Evolutionary conservation across 2,329 filamentous ascomycete species (phyloP), one percentile per base, ranked within the genome.

Genomic region (Scopulariopsis brevicaulis): DNA sequence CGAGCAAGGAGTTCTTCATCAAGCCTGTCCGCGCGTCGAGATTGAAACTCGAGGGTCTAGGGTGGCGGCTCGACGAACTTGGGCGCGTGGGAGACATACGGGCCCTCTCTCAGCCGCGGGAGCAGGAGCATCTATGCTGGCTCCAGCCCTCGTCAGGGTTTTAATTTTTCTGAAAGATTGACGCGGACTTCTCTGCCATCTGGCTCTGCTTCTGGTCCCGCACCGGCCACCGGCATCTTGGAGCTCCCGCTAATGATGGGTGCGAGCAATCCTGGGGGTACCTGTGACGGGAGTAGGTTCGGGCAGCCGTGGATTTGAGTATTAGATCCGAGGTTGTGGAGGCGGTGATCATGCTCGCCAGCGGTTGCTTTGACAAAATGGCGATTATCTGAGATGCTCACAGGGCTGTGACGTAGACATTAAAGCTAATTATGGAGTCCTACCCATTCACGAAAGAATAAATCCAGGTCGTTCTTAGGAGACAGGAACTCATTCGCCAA

Each of bases 171-270:
- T 66, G 7, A n/a, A 63, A 1, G 63, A 60, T 1, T 15, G 63
- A 63, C 11, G 59, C 56, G 4, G 69, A 64, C 51, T 65, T 71
- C 2, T 66, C 70, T 0, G 67, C 61, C 1, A 57, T 77, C 4
- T 77, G 74, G 73, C 60, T 77, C 7, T 73, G 70, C 20, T 74
- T 68, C 59, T 76, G 74, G 69, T 67, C 73, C 0, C 59, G 62
- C 0, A 57, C 61, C 4, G 70, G 67, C 54, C 71, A 71, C 28
- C 3, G 68, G 69, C 1, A 61, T 71, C 1, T 72, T 65, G 40
- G 67, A 63, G 0, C 35, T 71, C 2, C 56, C 71, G 0, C 54
- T 60, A 1, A 58, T 59, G 12, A 40, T 18, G 34, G 40, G 12
- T 50, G 40, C 18, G 7, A 7, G 54, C 40, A 1, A 3, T 11